A percentile compares a stretch with the other conserved stretches of the same genome.
Evolutionary conservation across 345 rosid genomes (phyloP).

Genomic region (Camelina laxa): DNA sequence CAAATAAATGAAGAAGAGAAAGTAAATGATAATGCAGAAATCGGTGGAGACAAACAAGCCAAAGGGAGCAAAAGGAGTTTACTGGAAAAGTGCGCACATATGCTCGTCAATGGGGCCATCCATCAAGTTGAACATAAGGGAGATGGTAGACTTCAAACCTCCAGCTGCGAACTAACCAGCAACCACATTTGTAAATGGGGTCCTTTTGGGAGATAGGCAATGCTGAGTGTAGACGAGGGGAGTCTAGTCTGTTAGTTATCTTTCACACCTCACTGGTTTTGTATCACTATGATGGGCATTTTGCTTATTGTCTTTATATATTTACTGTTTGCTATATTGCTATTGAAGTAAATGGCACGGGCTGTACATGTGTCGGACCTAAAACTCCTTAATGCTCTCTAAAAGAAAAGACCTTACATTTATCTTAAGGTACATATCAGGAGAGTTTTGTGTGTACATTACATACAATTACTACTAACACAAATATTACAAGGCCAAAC

Average conservation of each 20-base stretch:
- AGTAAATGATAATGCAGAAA: slow-evolving; percentile 60
- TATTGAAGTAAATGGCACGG: neutral
- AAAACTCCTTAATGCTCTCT: slow-evolving; percentile 10
- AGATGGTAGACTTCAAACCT: slow-evolving; percentile 85
- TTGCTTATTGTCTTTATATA: slow-evolving; percentile 11
- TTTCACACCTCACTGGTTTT: slow-evolving; percentile 17
- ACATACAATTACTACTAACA: slow-evolving; percentile 17
- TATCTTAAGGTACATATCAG: slow-evolving; percentile 24
- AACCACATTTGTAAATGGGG: slow-evolving; percentile 34
- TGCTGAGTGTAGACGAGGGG: slow-evolving; percentile 16
- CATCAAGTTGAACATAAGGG: slow-evolving; percentile 76
- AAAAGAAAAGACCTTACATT: slow-evolving; percentile 2
- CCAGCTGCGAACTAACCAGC: slow-evolving; percentile 45
- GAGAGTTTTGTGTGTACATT: slow-evolving; percentile 14
- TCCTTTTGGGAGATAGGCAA: slow-evolving; percentile 25
- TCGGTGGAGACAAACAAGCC: slow-evolving; percentile 97
- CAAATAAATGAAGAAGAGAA: slow-evolving; percentile 10
- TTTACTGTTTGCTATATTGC: neutral
- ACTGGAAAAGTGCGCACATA: slow-evolving; percentile 90
- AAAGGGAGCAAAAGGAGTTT: slow-evolving; percentile 94
- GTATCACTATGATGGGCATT: slow-evolving; percentile 17
- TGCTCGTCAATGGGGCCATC: slow-evolving; percentile 99
- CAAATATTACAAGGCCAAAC: slow-evolving; percentile 57
- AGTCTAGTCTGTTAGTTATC: slow-evolving; percentile 26
- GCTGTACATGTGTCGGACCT: slow-evolving; percentile 19